Conservation (phyloP, 129 eudicot species). For the Flaveria brownii region DNA sequence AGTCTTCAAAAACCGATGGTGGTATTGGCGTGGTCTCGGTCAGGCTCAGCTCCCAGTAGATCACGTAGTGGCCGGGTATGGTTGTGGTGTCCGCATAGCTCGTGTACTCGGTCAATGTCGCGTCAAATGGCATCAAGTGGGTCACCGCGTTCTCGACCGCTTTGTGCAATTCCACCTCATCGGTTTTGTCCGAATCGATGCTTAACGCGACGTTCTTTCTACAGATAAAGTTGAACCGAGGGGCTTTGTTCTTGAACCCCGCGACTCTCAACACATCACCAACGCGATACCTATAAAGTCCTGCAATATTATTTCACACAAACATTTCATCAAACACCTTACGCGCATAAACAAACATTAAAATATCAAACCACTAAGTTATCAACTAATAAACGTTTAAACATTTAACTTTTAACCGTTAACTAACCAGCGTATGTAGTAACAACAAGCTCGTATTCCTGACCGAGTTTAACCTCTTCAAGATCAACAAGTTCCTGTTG, state of each 20-base stretch:
- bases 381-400: not conserved
- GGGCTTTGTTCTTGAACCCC: constrained; percentile 78
- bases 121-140: constrained; percentile 61
- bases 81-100: constrained; percentile 68
- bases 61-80: constrained; percentile 74
- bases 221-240: constrained; percentile 69
- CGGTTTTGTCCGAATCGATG: constrained; percentile 75
- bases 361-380: not conserved
- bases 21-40: constrained; percentile 51
- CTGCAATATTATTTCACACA: constrained; percentile 33
- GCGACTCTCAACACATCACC: constrained; percentile 75
- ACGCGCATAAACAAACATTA: not conserved
- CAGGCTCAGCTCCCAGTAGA: constrained; percentile 62
- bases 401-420: not conserved
- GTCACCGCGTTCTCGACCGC: constrained; percentile 56
- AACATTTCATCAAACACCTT: not conserved
- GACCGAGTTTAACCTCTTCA: constrained; percentile 66
- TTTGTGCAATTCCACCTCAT: constrained; percentile 71
- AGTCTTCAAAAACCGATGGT: constrained; percentile 64
- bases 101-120: constrained; percentile 60
- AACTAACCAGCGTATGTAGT: constrained; percentile 71
- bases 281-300: constrained; percentile 71
- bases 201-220: constrained; percentile 74
- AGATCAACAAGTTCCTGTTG: constrained; percentile 63
- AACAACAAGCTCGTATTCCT: constrained; percentile 81